Base-by-base conservation (phyloP, 495 filamentous ascomycete genomes). In the Aspergillus affinis region DNA sequence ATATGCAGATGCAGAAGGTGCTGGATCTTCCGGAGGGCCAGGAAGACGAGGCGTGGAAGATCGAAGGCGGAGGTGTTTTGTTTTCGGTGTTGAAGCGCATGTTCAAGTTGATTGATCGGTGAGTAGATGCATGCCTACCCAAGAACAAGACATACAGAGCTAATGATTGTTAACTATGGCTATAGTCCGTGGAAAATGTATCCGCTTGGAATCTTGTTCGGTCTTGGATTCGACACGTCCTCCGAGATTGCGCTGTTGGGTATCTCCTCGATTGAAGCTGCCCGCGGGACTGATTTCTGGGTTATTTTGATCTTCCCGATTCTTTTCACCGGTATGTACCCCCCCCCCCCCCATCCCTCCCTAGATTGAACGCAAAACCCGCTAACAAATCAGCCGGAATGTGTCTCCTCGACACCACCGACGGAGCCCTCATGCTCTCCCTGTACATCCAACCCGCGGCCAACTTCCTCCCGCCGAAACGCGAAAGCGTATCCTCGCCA, bases 181-280 rank as follows among this genome's bases (percentile, higher is more conserved):
- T n/a, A 4, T 29, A 84, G 82, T 6, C 91, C 92, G 0, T 98
- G 94, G 94, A 98, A 98, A 73, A 98, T 97, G 93, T 81, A 96
- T 69, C 91, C 92, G 6, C 76, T 98, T 4, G 93, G 93, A 5
- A 78, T 96, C 4, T 69, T 97, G 20, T 98, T 98, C 72, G 94
- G 94, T 17, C 79, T 97, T 10, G 94, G 94, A 1, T 98, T 98
- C 71, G 94, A 98, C 72, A 97, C 94, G 0, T 95, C 90, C 36
- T 93, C 89, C 18, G 94, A 98, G 72, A 90, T 98, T 67, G 94
- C 94, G 0, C 78, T 98, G 3, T 74, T 98, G 5, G 93, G 94
- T 1, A 96, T 97, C 60, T 89, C 92, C 1, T 90, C 88, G 21
- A 85, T 98, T 4, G 86, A 96, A 69, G 92, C 87, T 1, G 86